phyloP scores from a whole-genome alignment of 2,329 filamentous ascomycete species.

The Kalmusia sp. region DNA sequence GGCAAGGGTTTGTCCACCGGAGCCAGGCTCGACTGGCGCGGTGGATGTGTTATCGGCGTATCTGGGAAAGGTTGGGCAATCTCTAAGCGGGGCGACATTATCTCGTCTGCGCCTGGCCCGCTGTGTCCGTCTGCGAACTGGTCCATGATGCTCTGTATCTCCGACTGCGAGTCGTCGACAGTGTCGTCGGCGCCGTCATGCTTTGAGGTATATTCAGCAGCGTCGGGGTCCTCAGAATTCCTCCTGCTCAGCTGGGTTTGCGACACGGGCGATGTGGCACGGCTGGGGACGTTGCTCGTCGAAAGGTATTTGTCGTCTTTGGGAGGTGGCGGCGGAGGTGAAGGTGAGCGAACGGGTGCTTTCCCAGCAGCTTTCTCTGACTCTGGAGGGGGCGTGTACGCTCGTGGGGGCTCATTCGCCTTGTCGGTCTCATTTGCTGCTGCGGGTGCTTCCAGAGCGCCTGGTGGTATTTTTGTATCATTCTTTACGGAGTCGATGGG shows the following conservation, averaged over 20 bases:
- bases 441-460: constrained; percentile 5
- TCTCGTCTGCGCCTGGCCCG: constrained; percentile 77
- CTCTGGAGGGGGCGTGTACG: constrained; percentile 31
- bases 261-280: constrained; percentile 39
- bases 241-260: constrained; percentile 48
- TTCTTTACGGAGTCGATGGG: neutral
- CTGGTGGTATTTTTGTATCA: neutral
- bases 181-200: constrained; percentile 43
- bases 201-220: constrained; percentile 58
- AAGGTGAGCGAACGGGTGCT: constrained; percentile 38
- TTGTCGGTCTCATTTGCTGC: constrained; percentile 22
- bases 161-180: constrained; percentile 71
- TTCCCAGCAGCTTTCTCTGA: constrained; percentile 36
- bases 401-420: constrained; percentile 25
- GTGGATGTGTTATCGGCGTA: constrained; percentile 74
- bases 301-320: constrained; percentile 61
- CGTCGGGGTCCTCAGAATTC: constrained; percentile 44
- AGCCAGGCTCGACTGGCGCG: constrained; percentile 85
- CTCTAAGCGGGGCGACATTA: constrained; percentile 90
- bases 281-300: constrained; percentile 50
- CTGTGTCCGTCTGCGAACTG: constrained; percentile 83
- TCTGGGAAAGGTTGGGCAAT: constrained; percentile 79
- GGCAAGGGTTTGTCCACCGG: constrained; percentile 60
- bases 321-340: constrained; percentile 57
- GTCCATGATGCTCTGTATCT: constrained; percentile 98